phyloP scores from a whole-genome alignment of 2,329 filamentous ascomycete species.

The Sarocladium strictum region DNA sequence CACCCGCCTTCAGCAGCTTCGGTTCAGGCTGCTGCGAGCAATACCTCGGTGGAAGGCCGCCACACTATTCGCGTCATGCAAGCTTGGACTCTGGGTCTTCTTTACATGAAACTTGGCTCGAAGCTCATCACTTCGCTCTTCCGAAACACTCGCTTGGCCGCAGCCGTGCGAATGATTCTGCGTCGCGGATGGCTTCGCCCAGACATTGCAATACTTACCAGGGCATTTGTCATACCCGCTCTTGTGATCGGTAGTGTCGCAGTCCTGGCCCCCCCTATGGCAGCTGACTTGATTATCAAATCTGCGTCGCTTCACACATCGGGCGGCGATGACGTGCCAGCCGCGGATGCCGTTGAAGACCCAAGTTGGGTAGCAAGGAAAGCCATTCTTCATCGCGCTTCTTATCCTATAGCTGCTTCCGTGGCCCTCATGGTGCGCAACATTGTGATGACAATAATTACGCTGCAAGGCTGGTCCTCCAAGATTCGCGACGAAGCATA shows the following conservation, averaged over 20 bases:
- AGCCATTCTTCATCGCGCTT: slow-evolving; percentile 44
- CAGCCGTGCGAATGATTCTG: slow-evolving; percentile 68
- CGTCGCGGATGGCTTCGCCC: slow-evolving; percentile 73
- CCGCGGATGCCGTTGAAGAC: slow-evolving; percentile 18
- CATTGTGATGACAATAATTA: slow-evolving; percentile 45
- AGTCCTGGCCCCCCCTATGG: slow-evolving; percentile 54
- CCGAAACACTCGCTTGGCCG: slow-evolving; percentile 63
- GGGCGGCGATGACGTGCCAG: slow-evolving; percentile 16
- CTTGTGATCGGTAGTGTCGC: slow-evolving; percentile 55
- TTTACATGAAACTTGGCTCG: slow-evolving; percentile 78
- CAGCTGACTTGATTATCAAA: slow-evolving; percentile 25
- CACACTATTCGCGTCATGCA: slow-evolving; percentile 86
- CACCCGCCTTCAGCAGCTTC: slow-evolving; percentile 30
- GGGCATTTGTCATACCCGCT: slow-evolving; percentile 78
- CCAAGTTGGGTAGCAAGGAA: slow-evolving; percentile 20
- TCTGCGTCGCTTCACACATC: background rate
- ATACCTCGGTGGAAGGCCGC: slow-evolving; percentile 20
- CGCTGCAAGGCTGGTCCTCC: slow-evolving; percentile 65
- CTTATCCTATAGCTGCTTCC: slow-evolving; percentile 63
- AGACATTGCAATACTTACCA: slow-evolving; percentile 71
- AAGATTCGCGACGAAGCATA: slow-evolving; percentile 93
- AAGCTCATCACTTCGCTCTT: slow-evolving; percentile 64
- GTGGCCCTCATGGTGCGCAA: slow-evolving; percentile 38
- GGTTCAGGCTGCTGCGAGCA: slow-evolving; percentile 17
- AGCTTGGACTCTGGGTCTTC: slow-evolving; percentile 85